Conservation (phyloP, 345 rosid genomes). For the Hirschfeldia incana region DNA sequence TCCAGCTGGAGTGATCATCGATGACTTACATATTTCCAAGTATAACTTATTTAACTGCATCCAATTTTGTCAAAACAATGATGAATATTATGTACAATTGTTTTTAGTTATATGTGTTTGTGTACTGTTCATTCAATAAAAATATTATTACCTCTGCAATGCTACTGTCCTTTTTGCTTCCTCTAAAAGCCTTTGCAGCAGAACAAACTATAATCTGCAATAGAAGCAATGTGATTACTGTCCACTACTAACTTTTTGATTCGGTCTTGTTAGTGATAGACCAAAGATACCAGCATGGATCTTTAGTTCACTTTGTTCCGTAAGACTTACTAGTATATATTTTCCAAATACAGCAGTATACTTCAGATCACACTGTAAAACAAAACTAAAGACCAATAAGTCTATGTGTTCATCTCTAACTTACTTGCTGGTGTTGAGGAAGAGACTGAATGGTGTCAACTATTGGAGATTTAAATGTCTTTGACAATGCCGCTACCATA, state of each 20-base stretch:
- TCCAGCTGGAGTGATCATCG: slow-evolving; percentile 67
- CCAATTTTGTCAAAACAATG: background rate
- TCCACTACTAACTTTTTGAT: background rate
- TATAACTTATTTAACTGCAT: slow-evolving; percentile 79
- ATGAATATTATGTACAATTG: background rate
- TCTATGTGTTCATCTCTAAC: slow-evolving; percentile 10
- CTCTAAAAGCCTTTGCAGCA: slow-evolving; percentile 72
- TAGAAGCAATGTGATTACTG: slow-evolving; percentile 6
- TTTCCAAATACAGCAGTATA: background rate
- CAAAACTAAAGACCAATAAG: background rate
- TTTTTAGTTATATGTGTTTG: background rate
- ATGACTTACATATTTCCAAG: slow-evolving; percentile 65
- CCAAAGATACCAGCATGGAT: background rate
- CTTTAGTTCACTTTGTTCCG: background rate
- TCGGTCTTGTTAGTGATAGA: background rate
- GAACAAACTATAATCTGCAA: slow-evolving; percentile 78
- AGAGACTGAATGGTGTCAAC: slow-evolving; percentile 87
- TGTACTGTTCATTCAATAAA: background rate
- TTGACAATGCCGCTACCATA: slow-evolving; percentile 80
- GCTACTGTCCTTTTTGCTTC: slow-evolving; percentile 78
- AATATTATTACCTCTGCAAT: slow-evolving; percentile 60
- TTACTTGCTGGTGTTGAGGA: slow-evolving; percentile 98
- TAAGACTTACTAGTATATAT: background rate
- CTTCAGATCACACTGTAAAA: background rate
- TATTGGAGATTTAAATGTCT: slow-evolving; percentile 72